phyloP scores from a whole-genome alignment of 2,329 filamentous ascomycete species.

The Aureobasidium sp. region DNA sequence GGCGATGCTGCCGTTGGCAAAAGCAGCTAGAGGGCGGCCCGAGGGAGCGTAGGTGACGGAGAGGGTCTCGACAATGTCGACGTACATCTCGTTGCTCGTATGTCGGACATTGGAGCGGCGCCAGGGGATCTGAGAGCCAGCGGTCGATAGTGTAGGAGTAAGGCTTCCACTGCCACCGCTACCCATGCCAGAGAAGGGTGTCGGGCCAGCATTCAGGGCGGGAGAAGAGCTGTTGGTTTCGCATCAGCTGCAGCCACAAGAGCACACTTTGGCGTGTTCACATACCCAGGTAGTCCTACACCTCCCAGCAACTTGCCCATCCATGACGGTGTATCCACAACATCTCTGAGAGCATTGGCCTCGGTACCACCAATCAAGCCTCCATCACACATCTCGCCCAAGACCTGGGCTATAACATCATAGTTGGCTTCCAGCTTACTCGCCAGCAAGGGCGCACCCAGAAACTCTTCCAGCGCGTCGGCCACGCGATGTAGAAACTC shows the following conservation, averaged over 20 bases:
- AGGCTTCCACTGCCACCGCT: conserved; percentile 8
- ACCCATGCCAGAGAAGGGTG: conserved; percentile 2
- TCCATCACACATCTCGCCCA: conserved; percentile 94
- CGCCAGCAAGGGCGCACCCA: conserved; percentile 77
- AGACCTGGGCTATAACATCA: conserved; percentile 84
- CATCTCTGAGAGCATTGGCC: conserved; percentile 81
- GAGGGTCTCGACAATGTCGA: conserved; percentile 87
- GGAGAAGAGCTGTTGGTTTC: conserved; percentile 3
- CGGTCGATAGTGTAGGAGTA: conserved; percentile 22
- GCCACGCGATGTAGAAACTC: conserved; percentile 92
- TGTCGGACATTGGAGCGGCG: conserved; percentile 84
- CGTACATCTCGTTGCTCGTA: conserved; percentile 94
- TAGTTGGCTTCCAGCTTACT: conserved; percentile 84
- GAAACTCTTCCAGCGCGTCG: conserved; percentile 88
- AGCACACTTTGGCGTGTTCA: too few species aligned
- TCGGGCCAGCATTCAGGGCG: background rate
- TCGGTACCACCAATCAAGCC: conserved; percentile 86
- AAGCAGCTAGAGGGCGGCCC: conserved; percentile 74
- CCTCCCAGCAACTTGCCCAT: conserved; percentile 82
- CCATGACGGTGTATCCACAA: conserved; percentile 85
- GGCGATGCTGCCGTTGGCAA: conserved; percentile 84
- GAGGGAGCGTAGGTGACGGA: conserved; percentile 84
- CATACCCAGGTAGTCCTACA: conserved; percentile 64
- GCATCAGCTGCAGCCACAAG: background rate
- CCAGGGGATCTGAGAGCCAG: conserved; percentile 63